Conservation (phyloP, 352 stramenopile genomes). For the Phytophthora multivora region DNA sequence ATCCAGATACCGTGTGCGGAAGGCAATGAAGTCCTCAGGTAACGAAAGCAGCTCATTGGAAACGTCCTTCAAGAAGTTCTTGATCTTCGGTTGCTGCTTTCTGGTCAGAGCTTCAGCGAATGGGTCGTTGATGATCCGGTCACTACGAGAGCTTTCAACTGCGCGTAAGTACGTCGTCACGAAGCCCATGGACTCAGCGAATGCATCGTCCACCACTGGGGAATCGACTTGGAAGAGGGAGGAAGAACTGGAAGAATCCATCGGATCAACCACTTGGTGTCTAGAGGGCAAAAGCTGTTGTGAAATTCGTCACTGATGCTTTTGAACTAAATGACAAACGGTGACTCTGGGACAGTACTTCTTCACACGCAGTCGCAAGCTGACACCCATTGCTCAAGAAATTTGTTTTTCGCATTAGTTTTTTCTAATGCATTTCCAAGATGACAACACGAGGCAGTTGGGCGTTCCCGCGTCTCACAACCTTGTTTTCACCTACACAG, state of each 20-base stretch:
- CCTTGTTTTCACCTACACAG: not conserved
- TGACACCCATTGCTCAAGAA: not conserved
- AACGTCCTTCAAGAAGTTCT: conserved; percentile 26
- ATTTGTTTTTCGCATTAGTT: too few relatives aligned
- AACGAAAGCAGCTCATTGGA: conserved; percentile 3
- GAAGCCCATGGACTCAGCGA: conserved; percentile 40
- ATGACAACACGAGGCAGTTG: conserved; percentile 2
- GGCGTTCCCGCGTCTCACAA: conserved; percentile 7
- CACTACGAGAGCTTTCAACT: conserved; percentile 32
- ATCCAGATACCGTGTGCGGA: conserved; percentile 63
- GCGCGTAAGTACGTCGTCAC: conserved; percentile 41
- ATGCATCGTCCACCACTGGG: conserved; percentile 19
- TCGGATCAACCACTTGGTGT: conserved; percentile 1
- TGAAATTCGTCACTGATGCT: not conserved
- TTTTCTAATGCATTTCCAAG: too few relatives aligned
- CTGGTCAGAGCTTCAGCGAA: conserved; percentile 37
- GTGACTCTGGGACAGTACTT: conserved; percentile 1
- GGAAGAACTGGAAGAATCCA: conserved; percentile 20
- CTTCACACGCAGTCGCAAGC: conserved; percentile 11
- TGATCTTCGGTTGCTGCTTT: conserved; percentile 28
- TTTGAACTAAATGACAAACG: not conserved
- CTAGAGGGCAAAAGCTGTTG: conserved; percentile 11
- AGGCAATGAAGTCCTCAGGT: conserved; percentile 33
- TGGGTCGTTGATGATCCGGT: conserved; percentile 43
- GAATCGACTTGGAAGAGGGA: conserved; percentile 16